Base-by-base conservation (phyloP, 2,329 filamentous ascomycete genomes). In the Botrytis cinerea region DNA sequence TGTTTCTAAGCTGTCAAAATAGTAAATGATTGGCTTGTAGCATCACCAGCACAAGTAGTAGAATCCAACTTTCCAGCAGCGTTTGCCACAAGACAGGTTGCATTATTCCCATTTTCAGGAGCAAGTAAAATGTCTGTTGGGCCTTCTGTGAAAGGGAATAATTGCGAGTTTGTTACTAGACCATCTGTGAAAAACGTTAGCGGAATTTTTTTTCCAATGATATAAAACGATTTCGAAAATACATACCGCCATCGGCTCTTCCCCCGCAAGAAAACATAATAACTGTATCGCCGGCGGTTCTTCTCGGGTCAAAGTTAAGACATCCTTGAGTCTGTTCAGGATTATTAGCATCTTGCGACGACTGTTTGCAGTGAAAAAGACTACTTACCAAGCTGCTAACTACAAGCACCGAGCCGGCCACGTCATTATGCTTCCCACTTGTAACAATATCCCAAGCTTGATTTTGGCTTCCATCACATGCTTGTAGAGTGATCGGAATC, bases 201-300 rank as follows among this genome's bases (percentile, higher is more conserved):
- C 20, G 25, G 4, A 20, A 9, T 9, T 63, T 38, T 12, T 12
- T 32, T 18, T 2, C 14, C 14, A 57, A 12, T 9, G n/a, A 61
- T 18, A 6, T 9, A 10, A 45, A 48, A 12, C 9, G 18, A 12
- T 38, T 32, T 9, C 40, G 1, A 35, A n/a, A 32, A 57, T 38
- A 72, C 70, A 63, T 74, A 74, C 73, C 81, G 16, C 88, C 88
- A 74, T 87, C 88, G 28, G 87, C 87, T 35, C 87, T 82, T 18
- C 88, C 88, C 66, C 88, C 88, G 76, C 88, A 90, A 18, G 87
- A 89, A 77, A 89, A 90, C 60, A 90, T 83, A 61, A 86, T 78
- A 28, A 88, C 86, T 77, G 88, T 87, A 76, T 86, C 85, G 12
- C 86, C 87, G 2, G 83, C 81, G 3, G 82, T 80, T 35, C 87